Conservation (phyloP, 805 yeast genomes). For the Sugiyamaella boreocaroliniensis region DNA sequence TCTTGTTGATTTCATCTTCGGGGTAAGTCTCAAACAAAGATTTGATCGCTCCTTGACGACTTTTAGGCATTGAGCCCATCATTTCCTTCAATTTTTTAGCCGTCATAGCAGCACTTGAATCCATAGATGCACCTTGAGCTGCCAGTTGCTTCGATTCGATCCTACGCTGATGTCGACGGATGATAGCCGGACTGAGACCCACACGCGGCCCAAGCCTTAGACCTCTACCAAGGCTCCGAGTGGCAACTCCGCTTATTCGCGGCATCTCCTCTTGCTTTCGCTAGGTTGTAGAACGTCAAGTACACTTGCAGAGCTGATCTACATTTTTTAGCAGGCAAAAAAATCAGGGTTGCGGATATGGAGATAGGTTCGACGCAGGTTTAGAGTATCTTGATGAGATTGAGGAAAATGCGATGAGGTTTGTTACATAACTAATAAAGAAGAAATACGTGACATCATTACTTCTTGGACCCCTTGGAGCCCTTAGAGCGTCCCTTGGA, state of each 20-base stretch:
- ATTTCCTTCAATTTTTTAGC: neutral
- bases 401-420: neutral
- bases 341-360: neutral
- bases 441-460: neutral
- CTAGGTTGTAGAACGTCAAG: too few relatives aligned
- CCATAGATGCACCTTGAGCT: neutral
- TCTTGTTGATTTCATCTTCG: neutral
- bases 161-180: neutral
- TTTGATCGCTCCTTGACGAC: neutral
- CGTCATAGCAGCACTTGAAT: neutral
- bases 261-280: neutral
- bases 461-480: conserved; percentile 6
- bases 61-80: neutral
- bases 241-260: neutral
- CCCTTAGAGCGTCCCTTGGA: conserved; percentile 11
- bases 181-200: neutral
- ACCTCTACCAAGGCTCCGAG: neutral
- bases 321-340: neutral
- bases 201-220: neutral
- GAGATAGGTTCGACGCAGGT: neutral
- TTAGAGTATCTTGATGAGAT: neutral
- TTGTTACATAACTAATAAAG: neutral
- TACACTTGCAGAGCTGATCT: neutral
- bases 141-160: neutral
- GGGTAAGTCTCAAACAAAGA: conserved; percentile 3